A percentile compares a stretch with the other conserved stretches of the same genome.
Conservation (phyloP, 345 rosid species). For the Isatis tinctoria region DNA sequence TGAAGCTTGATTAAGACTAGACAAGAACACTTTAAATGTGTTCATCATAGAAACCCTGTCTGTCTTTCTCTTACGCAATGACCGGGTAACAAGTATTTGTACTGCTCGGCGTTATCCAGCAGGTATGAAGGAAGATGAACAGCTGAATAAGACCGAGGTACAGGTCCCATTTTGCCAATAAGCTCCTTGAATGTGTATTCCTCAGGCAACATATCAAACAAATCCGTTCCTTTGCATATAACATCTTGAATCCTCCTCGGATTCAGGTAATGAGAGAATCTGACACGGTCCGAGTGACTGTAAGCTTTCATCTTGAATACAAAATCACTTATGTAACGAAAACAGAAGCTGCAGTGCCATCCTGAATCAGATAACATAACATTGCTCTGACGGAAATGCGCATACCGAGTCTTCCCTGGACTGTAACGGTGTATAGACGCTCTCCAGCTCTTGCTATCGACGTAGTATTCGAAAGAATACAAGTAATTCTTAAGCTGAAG, state of each 20-base stretch:
- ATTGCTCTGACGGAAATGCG: conserved; percentile 76
- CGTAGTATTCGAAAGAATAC: conserved; percentile 72
- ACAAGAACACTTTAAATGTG: conserved; percentile 19
- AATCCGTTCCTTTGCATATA: conserved; percentile 68
- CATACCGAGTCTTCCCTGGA: conserved; percentile 65
- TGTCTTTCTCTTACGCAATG: conserved; percentile 71
- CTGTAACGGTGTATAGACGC: conserved; percentile 71
- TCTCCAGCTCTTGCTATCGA: conserved; percentile 86
- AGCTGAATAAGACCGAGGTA: conserved; percentile 72
- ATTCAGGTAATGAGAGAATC: conserved; percentile 78
- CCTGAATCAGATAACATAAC: conserved; percentile 68
- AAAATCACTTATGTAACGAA: conserved; percentile 67
- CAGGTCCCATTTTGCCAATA: conserved; percentile 82
- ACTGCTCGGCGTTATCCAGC: conserved; percentile 61
- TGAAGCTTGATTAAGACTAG: conserved; percentile 14
- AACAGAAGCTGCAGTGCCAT: conserved; percentile 98
- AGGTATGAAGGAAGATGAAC: conserved; percentile 74
- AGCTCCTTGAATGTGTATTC: conserved; percentile 85
- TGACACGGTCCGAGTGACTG: conserved; percentile 84
- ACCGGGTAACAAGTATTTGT: conserved; percentile 76
- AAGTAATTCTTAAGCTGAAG: conserved; percentile 77
- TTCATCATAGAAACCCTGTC: conserved; percentile 20
- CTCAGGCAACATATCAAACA: conserved; percentile 93
- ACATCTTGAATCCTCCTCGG: conserved; percentile 74
- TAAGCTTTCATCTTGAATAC: conserved; percentile 95